These are phyloP conservation scores for Celoporthe dispersa DNA, from an alignment of 2,329 filamentous ascomycete genomes.

Conservation along the genomic window DNA sequence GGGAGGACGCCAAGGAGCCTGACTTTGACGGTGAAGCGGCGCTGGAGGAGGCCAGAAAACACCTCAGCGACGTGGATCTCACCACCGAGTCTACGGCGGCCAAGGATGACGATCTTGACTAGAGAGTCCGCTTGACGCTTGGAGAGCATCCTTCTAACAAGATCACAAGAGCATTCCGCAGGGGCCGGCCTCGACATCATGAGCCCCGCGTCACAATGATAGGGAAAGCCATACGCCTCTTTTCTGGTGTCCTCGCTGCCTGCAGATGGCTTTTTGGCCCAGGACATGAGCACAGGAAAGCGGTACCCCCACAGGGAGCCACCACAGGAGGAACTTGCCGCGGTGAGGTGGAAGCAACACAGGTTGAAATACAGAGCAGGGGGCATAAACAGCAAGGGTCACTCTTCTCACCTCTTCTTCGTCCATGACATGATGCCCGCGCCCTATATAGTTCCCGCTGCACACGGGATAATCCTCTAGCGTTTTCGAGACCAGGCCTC, in stretches of 20 bases:
- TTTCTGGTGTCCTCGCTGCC: not conserved
- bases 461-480: not conserved
- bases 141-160: not conserved
- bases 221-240: not conserved
- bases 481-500: not conserved
- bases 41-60: constrained; percentile 45
- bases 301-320: not conserved
- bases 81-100: constrained; percentile 16
- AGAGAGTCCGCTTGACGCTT: not conserved
- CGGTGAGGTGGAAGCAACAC: not conserved
- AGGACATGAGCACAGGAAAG: not conserved
- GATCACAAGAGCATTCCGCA: too few species aligned
- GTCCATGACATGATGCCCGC: not conserved
- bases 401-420: not conserved
- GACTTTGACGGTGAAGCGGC: constrained; percentile 41
- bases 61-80: constrained; percentile 38
- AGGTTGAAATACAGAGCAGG: not conserved
- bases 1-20: constrained; percentile 30
- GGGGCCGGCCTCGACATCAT: not conserved
- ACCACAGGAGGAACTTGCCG: not conserved
- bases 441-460: not conserved
- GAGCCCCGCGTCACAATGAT: not conserved
- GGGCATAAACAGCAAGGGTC: not conserved
- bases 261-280: not conserved
- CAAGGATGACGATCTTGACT: constrained; percentile 33